Evolutionary conservation across 2,329 filamentous ascomycete species (phyloP), one percentile per base, ranked within the genome.

Genomic region (Fusarium circinatum): DNA sequence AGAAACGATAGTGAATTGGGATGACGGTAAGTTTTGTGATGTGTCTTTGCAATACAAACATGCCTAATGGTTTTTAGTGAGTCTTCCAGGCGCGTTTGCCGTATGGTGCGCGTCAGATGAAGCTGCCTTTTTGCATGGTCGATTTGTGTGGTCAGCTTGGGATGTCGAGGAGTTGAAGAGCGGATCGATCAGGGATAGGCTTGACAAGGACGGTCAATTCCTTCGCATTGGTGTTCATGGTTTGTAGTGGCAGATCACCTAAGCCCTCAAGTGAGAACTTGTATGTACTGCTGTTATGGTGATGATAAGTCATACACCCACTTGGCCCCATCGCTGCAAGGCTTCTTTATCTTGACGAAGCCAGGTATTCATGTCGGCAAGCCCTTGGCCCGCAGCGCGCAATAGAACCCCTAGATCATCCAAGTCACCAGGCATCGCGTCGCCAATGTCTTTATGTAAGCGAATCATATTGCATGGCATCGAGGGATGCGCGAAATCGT

Each of bases 121-220:
- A 24, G 62, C 59, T 6, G 11, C 47, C 1, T 64, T 65, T 12
- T 8, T 65, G 13, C 60, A 65, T 3, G 59, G 62, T 9, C 47
- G 62, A 9, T 65, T 64, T 20, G 42, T 65, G 11, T 65, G 62
- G 59, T 30, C 62, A 3, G 34, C 41, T 3, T 65, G 62, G 62
- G 48, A 65, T 42, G 62, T 65, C 8, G 62, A 64, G 8, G 62
- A 65, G 48, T 24, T 65, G 26, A 54, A 63, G 24, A n/a, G 7
- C 4, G 62, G 62, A 0, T 7, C 36, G 5, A 2, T 64, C 10
- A 24, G 62, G 24, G 22, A 56, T 15, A 36, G 28, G 2, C 24
- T 65, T 3, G 41, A 56, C 6, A 64, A 6, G 1, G 59, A 64
- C 8, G 17, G 18, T 0, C 34, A 47, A 0, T 65, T 65, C 11